Base-by-base conservation (phyloP, 306 rosid genomes). In the Prunus fruticosa region DNA sequence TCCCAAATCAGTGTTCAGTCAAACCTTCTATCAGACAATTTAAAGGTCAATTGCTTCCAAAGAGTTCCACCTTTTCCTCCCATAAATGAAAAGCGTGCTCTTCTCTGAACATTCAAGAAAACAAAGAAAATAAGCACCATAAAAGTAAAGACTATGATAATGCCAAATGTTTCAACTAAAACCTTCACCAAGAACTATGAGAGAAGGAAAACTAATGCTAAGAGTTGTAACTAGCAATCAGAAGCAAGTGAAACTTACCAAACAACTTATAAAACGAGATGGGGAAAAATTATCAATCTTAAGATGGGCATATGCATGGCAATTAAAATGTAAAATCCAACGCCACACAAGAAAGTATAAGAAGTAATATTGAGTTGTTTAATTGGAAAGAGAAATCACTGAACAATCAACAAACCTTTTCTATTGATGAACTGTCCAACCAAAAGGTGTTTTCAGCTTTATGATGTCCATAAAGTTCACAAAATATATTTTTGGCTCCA, bases 41-140 rank as follows among this genome's bases (percentile, higher is more conserved):
- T 84, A 80, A 84, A 92, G 15, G 89, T 81, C 89, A 95, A 73
- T 57, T 92, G 97, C 88, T 90, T 92, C 99, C 99, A 95, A 47
- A 92, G 98, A 11, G 90, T 25, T 74, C 99, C 97, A 45, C 99
- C 97, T 86, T 87, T 87, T 73, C 93, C 98, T 71, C 99, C 99
- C 98, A 96, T 92, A 77, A 90, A 96, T 62, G 99, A 96, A 84
- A 96, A 96, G 54, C 93, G 93, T 30, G 98, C 99, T 85, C 99
- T 86, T 84, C 85, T 88, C 98, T 92, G 72, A 52, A 74, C 66
- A 77, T 43, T 76, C 56, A 75, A 41, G 71, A 86, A 14, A 69
- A 49, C 18, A 67, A 49, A 63, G 63, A 71, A 65, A 9, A 28
- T 47, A 12, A 72, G 23, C 64, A 50, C 41, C 27, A 7, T 49